Evolutionary conservation across 75 land plant genomes (phyloP).

Genomic region (Cunninghamia lanceolata): DNA sequence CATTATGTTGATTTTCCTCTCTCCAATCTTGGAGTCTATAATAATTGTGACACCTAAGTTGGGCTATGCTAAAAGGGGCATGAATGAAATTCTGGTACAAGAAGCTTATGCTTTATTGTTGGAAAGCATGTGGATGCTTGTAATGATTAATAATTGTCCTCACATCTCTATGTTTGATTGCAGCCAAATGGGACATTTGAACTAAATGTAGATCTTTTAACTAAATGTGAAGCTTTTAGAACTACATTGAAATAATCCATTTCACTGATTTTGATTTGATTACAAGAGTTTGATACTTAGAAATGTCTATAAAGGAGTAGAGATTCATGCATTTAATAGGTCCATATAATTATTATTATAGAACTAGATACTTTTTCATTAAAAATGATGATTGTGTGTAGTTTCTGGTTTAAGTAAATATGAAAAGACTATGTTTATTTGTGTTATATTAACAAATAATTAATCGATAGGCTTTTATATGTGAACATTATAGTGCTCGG

Average conservation of each 20-base stretch:
- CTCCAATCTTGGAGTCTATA: slow-evolving; percentile 50
- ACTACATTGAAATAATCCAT: not conserved
- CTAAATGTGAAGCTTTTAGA: slow-evolving; percentile 36
- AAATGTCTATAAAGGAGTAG: no score
- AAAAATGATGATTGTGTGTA: no score
- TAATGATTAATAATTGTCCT: not conserved
- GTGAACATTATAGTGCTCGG: no score
- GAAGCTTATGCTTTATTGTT: not conserved
- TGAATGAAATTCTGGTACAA: slow-evolving; percentile 86
- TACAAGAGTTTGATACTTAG: not conserved
- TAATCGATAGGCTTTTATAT: no score
- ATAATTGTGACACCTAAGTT: slow-evolving; percentile 84
- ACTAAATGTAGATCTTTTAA: slow-evolving; percentile 60
- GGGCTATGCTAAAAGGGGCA: slow-evolving; percentile 84
- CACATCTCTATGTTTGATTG: slow-evolving; percentile 18
- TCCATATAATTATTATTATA: no score
- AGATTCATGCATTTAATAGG: no score
- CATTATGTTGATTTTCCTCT: not conserved
- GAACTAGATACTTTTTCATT: no score
- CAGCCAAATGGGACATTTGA: slow-evolving; percentile 89
- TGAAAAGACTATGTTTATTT: no score
- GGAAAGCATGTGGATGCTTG: not conserved
- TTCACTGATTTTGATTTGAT: not conserved
- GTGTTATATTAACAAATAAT: no score
- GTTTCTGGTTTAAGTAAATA: no score